Percentiles rank a stretch among this genome's conserved stretches.
phyloP scores from a whole-genome alignment of 345 rosid species.

The Cardamine occulta region DNA sequence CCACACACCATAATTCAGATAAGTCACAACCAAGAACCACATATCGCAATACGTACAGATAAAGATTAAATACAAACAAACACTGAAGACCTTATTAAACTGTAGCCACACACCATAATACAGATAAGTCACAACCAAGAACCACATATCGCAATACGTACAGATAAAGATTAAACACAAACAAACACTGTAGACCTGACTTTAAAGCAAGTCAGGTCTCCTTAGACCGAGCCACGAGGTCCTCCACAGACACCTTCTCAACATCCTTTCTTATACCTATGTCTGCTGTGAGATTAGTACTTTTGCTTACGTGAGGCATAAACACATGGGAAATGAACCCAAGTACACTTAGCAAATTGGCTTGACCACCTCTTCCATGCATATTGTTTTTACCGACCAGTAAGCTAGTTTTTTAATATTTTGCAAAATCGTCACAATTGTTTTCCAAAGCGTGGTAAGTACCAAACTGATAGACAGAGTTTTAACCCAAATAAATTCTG shows the following conservation, averaged over 20 bases:
- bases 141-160: too few relatives aligned
- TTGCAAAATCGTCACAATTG: slow-evolving; percentile 82
- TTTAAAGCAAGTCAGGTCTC: background rate
- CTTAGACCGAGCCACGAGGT: slow-evolving; percentile 3
- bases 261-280: slow-evolving; percentile 64
- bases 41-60: too few relatives aligned
- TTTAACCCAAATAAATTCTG: too few relatives aligned
- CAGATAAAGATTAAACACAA: too few relatives aligned
- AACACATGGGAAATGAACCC: slow-evolving; percentile 5
- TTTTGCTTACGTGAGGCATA: slow-evolving; percentile 33
- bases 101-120: too few relatives aligned
- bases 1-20: too few relatives aligned
- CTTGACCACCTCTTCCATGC: slow-evolving; percentile 74
- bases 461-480: background rate
- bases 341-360: background rate
- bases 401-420: slow-evolving; percentile 76
- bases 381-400: background rate
- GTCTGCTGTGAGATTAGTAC: slow-evolving; percentile 50
- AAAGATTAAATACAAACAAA: too few relatives aligned
- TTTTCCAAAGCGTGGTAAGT: slow-evolving; percentile 60
- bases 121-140: too few relatives aligned
- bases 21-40: too few relatives aligned
- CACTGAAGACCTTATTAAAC: too few relatives aligned
- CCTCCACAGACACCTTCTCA: slow-evolving; percentile 10
- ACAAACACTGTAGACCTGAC: too few relatives aligned